These are phyloP conservation scores for Aureobasidium zeae DNA, from an alignment of 2,329 filamentous ascomycete genomes.

Conservation along the genomic window DNA sequence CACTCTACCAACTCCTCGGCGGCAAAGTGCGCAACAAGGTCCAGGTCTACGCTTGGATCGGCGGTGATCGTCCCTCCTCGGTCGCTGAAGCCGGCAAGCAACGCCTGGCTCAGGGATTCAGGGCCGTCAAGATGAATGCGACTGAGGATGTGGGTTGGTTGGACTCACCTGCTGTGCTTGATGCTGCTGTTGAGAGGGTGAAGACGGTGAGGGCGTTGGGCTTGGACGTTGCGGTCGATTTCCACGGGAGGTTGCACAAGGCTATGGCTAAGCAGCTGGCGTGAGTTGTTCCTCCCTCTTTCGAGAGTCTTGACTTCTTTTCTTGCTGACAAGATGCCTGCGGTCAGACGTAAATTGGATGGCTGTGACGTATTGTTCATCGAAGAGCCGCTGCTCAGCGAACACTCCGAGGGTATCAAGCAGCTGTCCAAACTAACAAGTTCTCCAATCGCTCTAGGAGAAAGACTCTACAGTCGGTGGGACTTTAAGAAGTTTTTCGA, in stretches of 20 bases:
- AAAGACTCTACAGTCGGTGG: slow-evolving; percentile 62
- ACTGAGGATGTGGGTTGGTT: slow-evolving; percentile 67
- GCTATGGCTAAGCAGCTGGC: slow-evolving; percentile 70
- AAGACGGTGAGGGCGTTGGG: slow-evolving; percentile 58
- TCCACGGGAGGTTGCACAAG: slow-evolving; percentile 66
- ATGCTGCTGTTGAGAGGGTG: slow-evolving; percentile 55
- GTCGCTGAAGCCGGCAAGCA: slow-evolving; percentile 43
- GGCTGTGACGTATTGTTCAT: slow-evolving; percentile 61
- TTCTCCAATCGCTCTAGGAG: slow-evolving; percentile 60
- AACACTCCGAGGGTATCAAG: slow-evolving; percentile 57
- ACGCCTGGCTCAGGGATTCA: slow-evolving; percentile 53
- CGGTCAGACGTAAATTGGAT: slow-evolving; percentile 38
- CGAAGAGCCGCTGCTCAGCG: slow-evolving; percentile 62
- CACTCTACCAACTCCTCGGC: slow-evolving; percentile 63
- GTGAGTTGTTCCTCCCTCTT: slow-evolving; percentile 29
- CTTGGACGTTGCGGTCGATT: slow-evolving; percentile 64
- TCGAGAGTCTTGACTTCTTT: background rate
- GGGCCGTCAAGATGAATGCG: slow-evolving; percentile 65
- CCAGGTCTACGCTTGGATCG: slow-evolving; percentile 68
- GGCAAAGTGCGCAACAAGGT: slow-evolving; percentile 61
- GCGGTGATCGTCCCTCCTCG: slow-evolving; percentile 58
- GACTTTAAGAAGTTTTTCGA: slow-evolving; percentile 64
- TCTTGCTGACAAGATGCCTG: background rate
- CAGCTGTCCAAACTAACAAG: slow-evolving; percentile 47
- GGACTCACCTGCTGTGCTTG: slow-evolving; percentile 56